Evolutionary conservation across 805 yeast species (phyloP).

Genomic region (Groenewaldozyma salmanticensis): DNA sequence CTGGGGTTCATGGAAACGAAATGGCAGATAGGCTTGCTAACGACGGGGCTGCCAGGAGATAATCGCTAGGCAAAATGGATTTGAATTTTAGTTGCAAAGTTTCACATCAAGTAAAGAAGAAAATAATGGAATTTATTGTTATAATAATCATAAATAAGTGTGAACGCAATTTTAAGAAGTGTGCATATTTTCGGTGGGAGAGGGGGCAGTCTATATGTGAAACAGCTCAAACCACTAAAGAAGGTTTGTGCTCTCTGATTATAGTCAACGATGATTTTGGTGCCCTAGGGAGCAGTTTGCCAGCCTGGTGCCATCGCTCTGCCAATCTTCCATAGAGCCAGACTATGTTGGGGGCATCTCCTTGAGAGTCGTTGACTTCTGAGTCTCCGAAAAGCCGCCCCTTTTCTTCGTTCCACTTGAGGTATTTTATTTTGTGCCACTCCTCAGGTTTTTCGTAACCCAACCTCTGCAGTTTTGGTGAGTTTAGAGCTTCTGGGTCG

Average conservation of each 20-base stretch:
- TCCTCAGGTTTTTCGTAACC: slow-evolving; percentile 26
- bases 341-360: slow-evolving; percentile 33
- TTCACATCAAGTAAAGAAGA: no score
- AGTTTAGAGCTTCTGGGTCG: slow-evolving; percentile 34
- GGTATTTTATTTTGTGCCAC: slow-evolving; percentile 33
- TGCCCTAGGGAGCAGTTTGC: slow-evolving; percentile 2
- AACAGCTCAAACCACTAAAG: no score
- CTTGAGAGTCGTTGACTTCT: slow-evolving; percentile 27
- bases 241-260: no score
- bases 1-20: slow-evolving; percentile 62
- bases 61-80: no score
- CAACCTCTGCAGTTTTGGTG: slow-evolving; percentile 30
- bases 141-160: no score
- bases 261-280: not conserved
- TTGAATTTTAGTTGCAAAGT: no score
- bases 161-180: no score
- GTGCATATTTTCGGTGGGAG: no score
- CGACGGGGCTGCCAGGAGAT: slow-evolving; percentile 13
- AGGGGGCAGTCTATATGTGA: no score
- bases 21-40: slow-evolving; percentile 65
- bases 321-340: slow-evolving; percentile 33
- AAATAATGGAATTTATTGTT: no score
- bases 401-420: slow-evolving; percentile 39
- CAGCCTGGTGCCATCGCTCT: slow-evolving; percentile 35
- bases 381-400: slow-evolving; percentile 37